Evolutionary conservation across 768 basidiomycete species (phyloP).

Genomic region (Amylocystis lapponica): DNA sequence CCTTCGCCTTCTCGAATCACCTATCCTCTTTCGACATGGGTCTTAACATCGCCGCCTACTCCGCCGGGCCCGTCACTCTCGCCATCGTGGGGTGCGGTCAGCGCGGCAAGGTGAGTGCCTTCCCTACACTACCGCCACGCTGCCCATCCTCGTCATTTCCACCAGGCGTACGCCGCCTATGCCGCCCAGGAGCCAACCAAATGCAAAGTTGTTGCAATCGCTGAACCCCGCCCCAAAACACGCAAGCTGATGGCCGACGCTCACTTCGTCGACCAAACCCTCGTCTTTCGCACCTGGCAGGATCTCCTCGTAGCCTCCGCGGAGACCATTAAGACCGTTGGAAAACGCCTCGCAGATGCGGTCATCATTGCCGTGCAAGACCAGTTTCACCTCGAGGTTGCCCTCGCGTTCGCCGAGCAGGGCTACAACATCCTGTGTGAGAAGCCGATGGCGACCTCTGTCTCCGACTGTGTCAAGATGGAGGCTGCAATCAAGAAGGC

Average conservation of each 20-base stretch:
- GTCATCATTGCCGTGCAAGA: slow-evolving; percentile 81
- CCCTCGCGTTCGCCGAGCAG: slow-evolving; percentile 68
- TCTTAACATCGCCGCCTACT: slow-evolving; percentile 9
- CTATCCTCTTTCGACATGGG: slow-evolving; percentile 16
- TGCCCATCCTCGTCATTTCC: not conserved
- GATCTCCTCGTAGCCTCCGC: slow-evolving; percentile 65
- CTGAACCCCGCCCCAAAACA: slow-evolving; percentile 72
- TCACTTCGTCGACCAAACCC: slow-evolving; percentile 59
- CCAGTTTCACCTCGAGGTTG: slow-evolving; percentile 68
- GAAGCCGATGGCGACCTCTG: slow-evolving; percentile 83
- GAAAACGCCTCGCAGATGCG: slow-evolving; percentile 75
- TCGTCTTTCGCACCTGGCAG: slow-evolving; percentile 67
- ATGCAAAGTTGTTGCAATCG: slow-evolving; percentile 80
- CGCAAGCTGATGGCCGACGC: slow-evolving; percentile 48
- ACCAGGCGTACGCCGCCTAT: slow-evolving; percentile 59
- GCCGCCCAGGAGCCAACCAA: slow-evolving; percentile 51
- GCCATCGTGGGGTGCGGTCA: slow-evolving; percentile 82
- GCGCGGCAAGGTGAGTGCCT: slow-evolving; percentile 59
- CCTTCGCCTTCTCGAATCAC: not conserved
- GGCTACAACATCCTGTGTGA: slow-evolving; percentile 90
- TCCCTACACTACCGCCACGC: not conserved
- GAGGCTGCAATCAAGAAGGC: slow-evolving; percentile 64
- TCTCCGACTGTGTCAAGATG: slow-evolving; percentile 72
- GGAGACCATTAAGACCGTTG: slow-evolving; percentile 55
- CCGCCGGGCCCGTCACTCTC: slow-evolving; percentile 50